A percentile compares a stretch with the other conserved stretches of the same genome.
These are phyloP conservation scores for Leucocoprinus birnbaumii DNA, from an alignment of 768 basidiomycete species.

Conservation along the genomic window DNA sequence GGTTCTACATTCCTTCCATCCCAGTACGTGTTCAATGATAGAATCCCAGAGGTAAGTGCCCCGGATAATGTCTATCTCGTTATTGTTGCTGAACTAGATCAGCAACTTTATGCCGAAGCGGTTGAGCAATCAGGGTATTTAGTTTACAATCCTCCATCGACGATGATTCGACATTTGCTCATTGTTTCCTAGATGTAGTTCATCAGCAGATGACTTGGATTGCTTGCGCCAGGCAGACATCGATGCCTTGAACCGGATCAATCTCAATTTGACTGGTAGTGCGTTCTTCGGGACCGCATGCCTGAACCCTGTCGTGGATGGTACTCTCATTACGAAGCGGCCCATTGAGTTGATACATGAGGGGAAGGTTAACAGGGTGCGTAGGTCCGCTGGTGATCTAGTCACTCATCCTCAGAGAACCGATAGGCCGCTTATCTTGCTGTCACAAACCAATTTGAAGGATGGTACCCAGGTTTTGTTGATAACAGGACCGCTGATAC, in stretches of 20 bases:
- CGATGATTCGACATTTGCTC: too few relatives aligned
- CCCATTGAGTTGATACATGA: constrained; percentile 34
- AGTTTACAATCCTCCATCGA: too few relatives aligned
- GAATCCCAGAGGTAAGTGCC: too few relatives aligned
- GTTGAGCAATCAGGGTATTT: too few relatives aligned
- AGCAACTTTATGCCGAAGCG: too few relatives aligned
- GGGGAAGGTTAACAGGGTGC: constrained; percentile 39
- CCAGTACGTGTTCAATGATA: too few relatives aligned
- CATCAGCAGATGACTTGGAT: constrained; percentile 26
- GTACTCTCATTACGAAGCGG: constrained; percentile 39
- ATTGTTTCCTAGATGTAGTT: constrained; percentile 39
- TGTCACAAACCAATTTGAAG: constrained; percentile 36
- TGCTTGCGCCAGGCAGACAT: constrained; percentile 34
- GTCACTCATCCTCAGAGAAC: constrained; percentile 1
- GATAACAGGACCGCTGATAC: constrained; percentile 21
- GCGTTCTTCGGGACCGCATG: constrained; percentile 14
- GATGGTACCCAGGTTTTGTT: constrained; percentile 39
- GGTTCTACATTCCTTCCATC: too few relatives aligned
- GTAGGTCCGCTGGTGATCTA: too few relatives aligned
- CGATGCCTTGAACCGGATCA: constrained; percentile 34
- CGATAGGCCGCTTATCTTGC: constrained; percentile 19
- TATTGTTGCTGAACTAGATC: too few relatives aligned
- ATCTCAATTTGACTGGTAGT: too few relatives aligned
- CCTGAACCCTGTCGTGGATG: constrained; percentile 50
- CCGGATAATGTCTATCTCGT: too few relatives aligned